Evolutionary conservation across 345 rosid species (phyloP).

Genomic region (Arabis alpina): DNA sequence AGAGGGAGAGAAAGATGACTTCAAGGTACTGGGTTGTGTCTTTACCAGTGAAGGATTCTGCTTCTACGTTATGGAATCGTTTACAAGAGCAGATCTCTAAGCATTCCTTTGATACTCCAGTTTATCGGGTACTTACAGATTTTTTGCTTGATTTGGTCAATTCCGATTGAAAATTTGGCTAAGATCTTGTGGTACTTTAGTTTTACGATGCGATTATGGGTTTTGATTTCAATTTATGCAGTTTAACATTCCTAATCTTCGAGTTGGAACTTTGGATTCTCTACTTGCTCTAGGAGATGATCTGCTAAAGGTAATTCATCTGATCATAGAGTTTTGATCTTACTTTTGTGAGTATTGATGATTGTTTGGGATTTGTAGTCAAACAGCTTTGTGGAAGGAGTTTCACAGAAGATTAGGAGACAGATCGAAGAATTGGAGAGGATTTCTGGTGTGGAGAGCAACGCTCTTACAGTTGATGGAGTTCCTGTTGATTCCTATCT

Average conservation of each 20-base stretch:
- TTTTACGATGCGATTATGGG: background rate
- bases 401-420: conserved; percentile 91
- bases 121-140: conserved; percentile 69
- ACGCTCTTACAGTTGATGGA: conserved; percentile 88
- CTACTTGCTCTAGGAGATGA: conserved; percentile 96
- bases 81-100: conserved; percentile 91
- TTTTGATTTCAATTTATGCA: conserved; percentile 42
- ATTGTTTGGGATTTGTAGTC: conserved; percentile 61
- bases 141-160: conserved; percentile 11
- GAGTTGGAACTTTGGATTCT: conserved; percentile 97
- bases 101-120: conserved; percentile 95
- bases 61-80: conserved; percentile 72
- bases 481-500: conserved; percentile 97
- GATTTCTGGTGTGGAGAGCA: conserved; percentile 80
- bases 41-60: conserved; percentile 84
- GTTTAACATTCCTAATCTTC: conserved; percentile 97
- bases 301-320: conserved; percentile 70
- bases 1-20: conserved; percentile 57
- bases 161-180: background rate
- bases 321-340: conserved; percentile 1
- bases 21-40: conserved; percentile 91
- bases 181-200: background rate
- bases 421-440: conserved; percentile 98
- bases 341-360: conserved; percentile 1
- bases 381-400: conserved; percentile 88